Percentiles rank a stretch among this genome's conserved stretches.
These are phyloP conservation scores for Volutella citrinella DNA, from an alignment of 2,329 filamentous ascomycete genomes.

Conservation along the genomic window DNA sequence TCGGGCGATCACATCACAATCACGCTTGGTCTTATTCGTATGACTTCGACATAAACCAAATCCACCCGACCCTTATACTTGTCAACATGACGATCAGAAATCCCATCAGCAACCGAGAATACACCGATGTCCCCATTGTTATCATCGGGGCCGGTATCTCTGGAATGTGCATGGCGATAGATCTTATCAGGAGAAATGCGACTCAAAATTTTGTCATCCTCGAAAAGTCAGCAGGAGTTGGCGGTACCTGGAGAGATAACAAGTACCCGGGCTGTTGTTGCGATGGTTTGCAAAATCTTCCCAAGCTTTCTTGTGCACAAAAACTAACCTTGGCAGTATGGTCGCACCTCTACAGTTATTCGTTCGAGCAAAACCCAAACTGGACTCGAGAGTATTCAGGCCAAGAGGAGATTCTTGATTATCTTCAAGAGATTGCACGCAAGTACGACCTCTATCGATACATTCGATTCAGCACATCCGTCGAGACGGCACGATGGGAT, in stretches of 20 bases:
- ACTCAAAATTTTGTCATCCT: conserved; percentile 1
- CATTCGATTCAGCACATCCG: conserved; percentile 1
- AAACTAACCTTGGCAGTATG: conserved; percentile 1
- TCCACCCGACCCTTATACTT: not conserved
- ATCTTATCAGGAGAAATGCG: not conserved
- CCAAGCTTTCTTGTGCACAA: not conserved
- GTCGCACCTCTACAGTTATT: conserved; percentile 1
- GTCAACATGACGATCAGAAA: not conserved
- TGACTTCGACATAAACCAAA: not conserved
- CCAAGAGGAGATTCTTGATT: conserved; percentile 1
- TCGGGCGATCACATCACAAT: not conserved
- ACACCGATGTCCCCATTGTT: not conserved
- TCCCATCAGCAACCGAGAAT: not conserved
- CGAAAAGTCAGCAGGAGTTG: not conserved
- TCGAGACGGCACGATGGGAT: not conserved
- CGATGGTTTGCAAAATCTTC: not conserved
- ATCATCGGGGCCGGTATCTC: conserved; percentile 1
- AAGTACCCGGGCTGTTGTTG: conserved; percentile 1
- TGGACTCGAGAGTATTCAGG: not conserved
- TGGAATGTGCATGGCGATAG: not conserved
- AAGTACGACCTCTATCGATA: conserved; percentile 1
- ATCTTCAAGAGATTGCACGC: not conserved
- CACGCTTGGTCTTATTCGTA: not conserved
- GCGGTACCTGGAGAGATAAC: conserved; percentile 1
- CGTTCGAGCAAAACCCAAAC: not conserved